A percentile compares a stretch with the other conserved stretches of the same genome.
These are phyloP conservation scores for Boletus rex-veris DNA, from an alignment of 768 basidiomycete genomes.

Conservation along the genomic window DNA sequence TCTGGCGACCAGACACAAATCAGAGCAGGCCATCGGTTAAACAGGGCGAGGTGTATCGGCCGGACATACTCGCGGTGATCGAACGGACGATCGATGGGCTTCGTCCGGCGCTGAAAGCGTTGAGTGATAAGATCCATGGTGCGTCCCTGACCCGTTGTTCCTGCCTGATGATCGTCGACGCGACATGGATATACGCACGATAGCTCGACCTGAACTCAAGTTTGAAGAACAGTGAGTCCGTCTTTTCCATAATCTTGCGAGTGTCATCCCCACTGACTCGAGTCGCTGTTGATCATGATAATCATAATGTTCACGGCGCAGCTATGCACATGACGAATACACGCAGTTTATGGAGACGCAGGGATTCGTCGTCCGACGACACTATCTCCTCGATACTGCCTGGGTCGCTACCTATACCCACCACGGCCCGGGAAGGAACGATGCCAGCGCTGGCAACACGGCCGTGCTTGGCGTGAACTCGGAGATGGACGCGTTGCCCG, in stretches of 20 bases:
- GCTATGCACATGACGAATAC: conserved; percentile 64
- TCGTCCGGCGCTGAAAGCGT: conserved; percentile 49
- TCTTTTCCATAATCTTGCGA: too few species aligned
- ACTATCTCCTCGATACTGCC: conserved; percentile 66
- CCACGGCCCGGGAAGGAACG: background rate
- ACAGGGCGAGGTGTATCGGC: conserved; percentile 42
- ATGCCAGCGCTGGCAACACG: background rate
- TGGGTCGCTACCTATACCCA: conserved; percentile 68
- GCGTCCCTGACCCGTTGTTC: background rate
- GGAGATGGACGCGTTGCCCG: conserved; percentile 65
- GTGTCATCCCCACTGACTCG: too few species aligned
- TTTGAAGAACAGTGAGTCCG: conserved; percentile 60
- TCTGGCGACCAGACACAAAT: conserved; percentile 2
- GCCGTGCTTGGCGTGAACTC: conserved; percentile 65
- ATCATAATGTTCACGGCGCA: background rate
- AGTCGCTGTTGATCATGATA: too few species aligned
- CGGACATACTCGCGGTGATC: conserved; percentile 60
- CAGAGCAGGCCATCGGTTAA: background rate
- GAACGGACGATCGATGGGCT: conserved; percentile 51
- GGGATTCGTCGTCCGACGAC: conserved; percentile 60
- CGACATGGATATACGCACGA: background rate
- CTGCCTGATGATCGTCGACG: background rate
- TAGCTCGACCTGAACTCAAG: conserved; percentile 67
- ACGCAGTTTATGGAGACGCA: conserved; percentile 64
- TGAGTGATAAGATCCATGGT: conserved; percentile 78